A percentile compares a stretch with the other conserved stretches of the same genome.
Conservation (phyloP, 2,329 filamentous ascomycete species). For the Dendryphion nanum region DNA sequence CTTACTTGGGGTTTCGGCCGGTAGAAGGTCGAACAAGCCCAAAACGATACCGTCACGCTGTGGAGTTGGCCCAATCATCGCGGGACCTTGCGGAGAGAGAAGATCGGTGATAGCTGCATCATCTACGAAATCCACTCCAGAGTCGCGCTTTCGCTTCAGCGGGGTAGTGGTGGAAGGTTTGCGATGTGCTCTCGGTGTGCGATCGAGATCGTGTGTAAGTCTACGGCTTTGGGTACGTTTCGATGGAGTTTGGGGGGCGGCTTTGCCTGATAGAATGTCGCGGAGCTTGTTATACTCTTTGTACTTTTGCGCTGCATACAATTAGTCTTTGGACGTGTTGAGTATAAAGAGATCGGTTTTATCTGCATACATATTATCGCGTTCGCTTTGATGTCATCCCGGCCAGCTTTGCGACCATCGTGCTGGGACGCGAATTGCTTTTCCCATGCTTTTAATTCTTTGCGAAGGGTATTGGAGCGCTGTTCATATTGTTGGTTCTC, state of each 20-base stretch:
- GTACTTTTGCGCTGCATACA: conserved; percentile 64
- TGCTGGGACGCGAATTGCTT: conserved; percentile 62
- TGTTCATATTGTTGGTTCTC: conserved; percentile 26
- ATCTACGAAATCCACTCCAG: conserved; percentile 13
- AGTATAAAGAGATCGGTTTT: too few species aligned
- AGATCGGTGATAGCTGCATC: conserved; percentile 13
- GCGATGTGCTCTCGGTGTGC: conserved; percentile 25
- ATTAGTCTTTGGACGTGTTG: neutral
- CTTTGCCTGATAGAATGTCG: conserved; percentile 24
- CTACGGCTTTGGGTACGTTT: conserved; percentile 25
- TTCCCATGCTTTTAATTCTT: conserved; percentile 74
- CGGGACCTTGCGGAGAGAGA: conserved; percentile 31
- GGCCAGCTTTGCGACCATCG: conserved; percentile 65
- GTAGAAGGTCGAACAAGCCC: conserved; percentile 72
- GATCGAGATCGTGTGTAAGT: conserved; percentile 16
- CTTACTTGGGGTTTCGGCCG: conserved; percentile 48
- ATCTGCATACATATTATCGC: conserved; percentile 66
- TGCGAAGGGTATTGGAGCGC: conserved; percentile 88
- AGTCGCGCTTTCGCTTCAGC: conserved; percentile 31
- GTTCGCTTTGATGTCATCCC: conserved; percentile 75
- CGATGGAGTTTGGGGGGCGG: conserved; percentile 31
- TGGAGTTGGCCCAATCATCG: conserved; percentile 69
- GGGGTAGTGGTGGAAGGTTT: conserved; percentile 22
- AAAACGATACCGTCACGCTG: conserved; percentile 76
- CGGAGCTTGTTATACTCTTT: conserved; percentile 70